These are phyloP conservation scores for Tranzscheliella williamsii DNA, from an alignment of 1,284 basidiomycete genomes.

Conservation along the genomic window DNA sequence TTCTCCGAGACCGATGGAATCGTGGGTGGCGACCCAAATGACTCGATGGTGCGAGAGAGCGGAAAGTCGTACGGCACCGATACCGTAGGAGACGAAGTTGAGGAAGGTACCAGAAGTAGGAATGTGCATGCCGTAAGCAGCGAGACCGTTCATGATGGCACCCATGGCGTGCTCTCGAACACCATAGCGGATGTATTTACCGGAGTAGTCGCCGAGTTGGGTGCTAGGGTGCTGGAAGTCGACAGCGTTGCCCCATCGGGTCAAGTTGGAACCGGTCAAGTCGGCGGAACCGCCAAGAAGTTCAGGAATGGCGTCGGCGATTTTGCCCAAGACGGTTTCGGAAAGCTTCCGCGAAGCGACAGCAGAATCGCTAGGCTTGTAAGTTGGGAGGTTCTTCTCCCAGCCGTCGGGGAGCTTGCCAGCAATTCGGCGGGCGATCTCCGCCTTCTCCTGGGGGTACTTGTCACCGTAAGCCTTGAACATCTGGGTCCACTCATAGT, in stretches of 20 bases:
- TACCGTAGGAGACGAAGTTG: conserved; percentile 93
- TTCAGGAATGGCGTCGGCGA: conserved; percentile 78
- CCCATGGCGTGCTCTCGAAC: conserved; percentile 97
- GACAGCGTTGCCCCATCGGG: conserved; percentile 74
- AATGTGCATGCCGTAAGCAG: conserved; percentile 85
- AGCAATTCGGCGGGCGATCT: conserved; percentile 80
- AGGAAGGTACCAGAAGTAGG: conserved; percentile 64
- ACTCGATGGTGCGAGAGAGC: conserved; percentile 87
- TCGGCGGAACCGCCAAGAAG: conserved; percentile 81
- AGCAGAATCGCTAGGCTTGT: conserved; percentile 78
- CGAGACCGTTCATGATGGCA: conserved; percentile 86
- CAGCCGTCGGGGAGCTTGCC: conserved; percentile 82
- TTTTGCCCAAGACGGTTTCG: conserved; percentile 80
- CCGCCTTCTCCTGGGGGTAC: conserved; percentile 81
- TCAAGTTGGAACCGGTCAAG: conserved; percentile 88
- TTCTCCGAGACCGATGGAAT: conserved; percentile 67
- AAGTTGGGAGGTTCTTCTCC: conserved; percentile 83
- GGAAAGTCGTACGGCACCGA: conserved; percentile 85
- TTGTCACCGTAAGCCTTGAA: conserved; percentile 75
- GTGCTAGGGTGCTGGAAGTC: conserved; percentile 86
- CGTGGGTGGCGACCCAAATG: conserved; percentile 80
- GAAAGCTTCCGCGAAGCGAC: conserved; percentile 90
- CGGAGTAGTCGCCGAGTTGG: conserved; percentile 81
- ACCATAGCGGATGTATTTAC: conserved; percentile 92
- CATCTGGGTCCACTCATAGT: conserved; percentile 76